phyloP scores from a whole-genome alignment of 2,329 filamentous ascomycete genomes.

The Ophioceras dolichostomum region DNA sequence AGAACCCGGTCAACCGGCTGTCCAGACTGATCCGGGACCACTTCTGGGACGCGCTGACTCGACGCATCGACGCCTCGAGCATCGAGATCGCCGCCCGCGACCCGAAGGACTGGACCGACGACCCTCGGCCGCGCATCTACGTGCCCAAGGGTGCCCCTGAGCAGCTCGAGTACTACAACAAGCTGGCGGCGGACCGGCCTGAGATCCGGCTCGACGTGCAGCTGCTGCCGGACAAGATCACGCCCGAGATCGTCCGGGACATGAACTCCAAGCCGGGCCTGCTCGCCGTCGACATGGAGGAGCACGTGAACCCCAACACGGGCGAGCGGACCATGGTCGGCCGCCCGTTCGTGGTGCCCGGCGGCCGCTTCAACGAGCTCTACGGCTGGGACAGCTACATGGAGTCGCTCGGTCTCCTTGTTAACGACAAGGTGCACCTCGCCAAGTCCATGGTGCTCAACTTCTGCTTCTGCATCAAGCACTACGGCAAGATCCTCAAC shows the following conservation, averaged over 20 bases:
- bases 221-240: constrained; percentile 63
- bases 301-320: constrained; percentile 52
- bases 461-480: constrained; percentile 96
- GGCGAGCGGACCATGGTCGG: constrained; percentile 62
- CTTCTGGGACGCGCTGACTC: constrained; percentile 87
- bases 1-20: constrained; percentile 86
- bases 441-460: constrained; percentile 92
- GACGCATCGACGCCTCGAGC: constrained; percentile 77
- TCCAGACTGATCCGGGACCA: constrained; percentile 76
- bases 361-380: constrained; percentile 93
- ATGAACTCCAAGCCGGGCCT: constrained; percentile 83
- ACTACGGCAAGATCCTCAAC: constrained; percentile 97
- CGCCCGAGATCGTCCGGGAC: constrained; percentile 67
- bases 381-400: constrained; percentile 99
- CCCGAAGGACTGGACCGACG: constrained; percentile 88
- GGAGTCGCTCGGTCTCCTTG: constrained; percentile 80
- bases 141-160: constrained; percentile 73
- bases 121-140: constrained; percentile 86
- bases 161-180: constrained; percentile 80
- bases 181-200: constrained; percentile 65
- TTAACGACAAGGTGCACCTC: constrained; percentile 73
- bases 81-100: constrained; percentile 80
- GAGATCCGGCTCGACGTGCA: constrained; percentile 82
- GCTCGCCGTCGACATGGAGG: constrained; percentile 80
- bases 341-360: constrained; percentile 91